phyloP scores from a whole-genome alignment of 805 yeast species.

The Sugiyamaella lignohabitans region DNA sequence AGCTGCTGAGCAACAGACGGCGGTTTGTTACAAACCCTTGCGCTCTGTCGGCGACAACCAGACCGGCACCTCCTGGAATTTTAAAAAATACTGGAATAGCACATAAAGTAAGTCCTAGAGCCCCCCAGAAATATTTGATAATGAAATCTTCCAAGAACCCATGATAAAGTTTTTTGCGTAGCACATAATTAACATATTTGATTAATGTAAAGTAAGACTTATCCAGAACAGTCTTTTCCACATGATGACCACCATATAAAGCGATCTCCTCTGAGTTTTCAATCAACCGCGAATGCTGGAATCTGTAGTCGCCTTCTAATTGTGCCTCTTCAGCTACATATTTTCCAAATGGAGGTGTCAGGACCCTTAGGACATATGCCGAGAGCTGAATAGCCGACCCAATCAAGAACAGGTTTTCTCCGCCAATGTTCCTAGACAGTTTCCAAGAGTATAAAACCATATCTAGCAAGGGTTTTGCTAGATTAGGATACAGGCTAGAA shows the following conservation, averaged over 20 bases:
- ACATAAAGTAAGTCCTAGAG: constrained; percentile 82
- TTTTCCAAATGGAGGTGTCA: constrained; percentile 87
- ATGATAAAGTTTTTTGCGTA: constrained; percentile 66
- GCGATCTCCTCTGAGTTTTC: constrained; percentile 83
- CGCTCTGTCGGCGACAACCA: constrained; percentile 35
- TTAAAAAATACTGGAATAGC: constrained; percentile 79
- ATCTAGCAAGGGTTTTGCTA: constrained; percentile 78
- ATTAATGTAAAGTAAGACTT: constrained; percentile 75
- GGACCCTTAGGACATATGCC: constrained; percentile 60
- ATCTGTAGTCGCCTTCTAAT: constrained; percentile 78
- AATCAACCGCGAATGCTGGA: constrained; percentile 75
- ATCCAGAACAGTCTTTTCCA: constrained; percentile 74
- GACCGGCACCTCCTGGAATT: constrained; percentile 37
- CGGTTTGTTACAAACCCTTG: constrained; percentile 88
- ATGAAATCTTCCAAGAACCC: constrained; percentile 82
- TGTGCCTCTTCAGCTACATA: constrained; percentile 68
- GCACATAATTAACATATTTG: constrained; percentile 66
- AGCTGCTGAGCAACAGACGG: constrained; percentile 72
- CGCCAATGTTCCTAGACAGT: constrained; percentile 48
- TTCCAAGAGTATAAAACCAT: constrained; percentile 74
- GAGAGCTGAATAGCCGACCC: constrained; percentile 79
- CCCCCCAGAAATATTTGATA: constrained; percentile 93
- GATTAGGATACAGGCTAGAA: constrained; percentile 71
- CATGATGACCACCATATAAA: constrained; percentile 67
- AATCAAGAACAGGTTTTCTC: constrained; percentile 63